Evolutionary conservation across 768 basidiomycete species (phyloP), one percentile per base, ranked within the genome.

Genomic region (Termitomyces sp.): DNA sequence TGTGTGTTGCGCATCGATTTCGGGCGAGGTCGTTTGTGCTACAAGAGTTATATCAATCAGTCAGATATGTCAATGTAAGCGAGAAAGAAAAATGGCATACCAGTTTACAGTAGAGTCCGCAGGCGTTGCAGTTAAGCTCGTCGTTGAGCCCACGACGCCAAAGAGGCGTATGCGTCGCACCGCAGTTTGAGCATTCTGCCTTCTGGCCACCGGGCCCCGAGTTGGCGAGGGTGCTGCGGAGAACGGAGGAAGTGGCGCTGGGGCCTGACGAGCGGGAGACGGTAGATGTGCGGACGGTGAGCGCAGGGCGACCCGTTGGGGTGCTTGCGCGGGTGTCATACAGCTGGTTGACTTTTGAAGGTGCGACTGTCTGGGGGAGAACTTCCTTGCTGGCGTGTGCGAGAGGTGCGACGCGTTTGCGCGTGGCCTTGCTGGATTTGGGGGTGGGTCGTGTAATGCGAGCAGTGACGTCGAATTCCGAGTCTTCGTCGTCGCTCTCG

Each of bases 11-110:
- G 83, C 88, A 93, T 91, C 65, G 81, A 90, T 76, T 92, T 92
- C 20, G 91, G 91, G 44, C 91, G 85, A 33, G 91, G 90, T 38
- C 91, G 86, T 67, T 94, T 93, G 66, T 94, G 91, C 87, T 92
- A 29, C 29, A 29, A 29, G 5, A 29, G n/a, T n/a, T n/a, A n/a
- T n/a, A n/a, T n/a, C n/a, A 3, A 29, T 29, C 5, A 29, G 29
- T 29, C 29, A 29, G 29, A 29, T n/a, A n/a, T n/a, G n/a, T n/a
- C n/a, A n/a, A n/a, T n/a, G n/a, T n/a, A 29, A 29, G 9, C 10
- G 27, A 41, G 25, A 5, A 42, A 16, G 13, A 4, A n/a, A 4
- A 25, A 38, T 25, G 25, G 79, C 84, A 48, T 64, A 88, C 91
- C 70, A 91, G 66, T 66, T 93, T 93, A 68, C 89, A 94, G 66